phyloP scores from a whole-genome alignment of 164 flowering plant species.

The Taxillus chinensis region DNA sequence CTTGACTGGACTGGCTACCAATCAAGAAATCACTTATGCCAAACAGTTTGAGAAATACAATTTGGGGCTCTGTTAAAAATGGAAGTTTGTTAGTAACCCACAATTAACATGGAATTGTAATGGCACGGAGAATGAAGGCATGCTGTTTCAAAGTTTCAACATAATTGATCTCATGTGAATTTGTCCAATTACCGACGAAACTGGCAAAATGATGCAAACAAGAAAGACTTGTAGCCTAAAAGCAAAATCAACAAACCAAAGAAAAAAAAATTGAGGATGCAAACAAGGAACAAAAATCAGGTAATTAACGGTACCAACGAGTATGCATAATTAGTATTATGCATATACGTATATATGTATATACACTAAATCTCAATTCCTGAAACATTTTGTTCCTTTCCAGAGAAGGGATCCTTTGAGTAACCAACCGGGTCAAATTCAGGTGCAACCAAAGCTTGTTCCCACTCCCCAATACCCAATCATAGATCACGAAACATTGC shows the following conservation, averaged over 20 bases:
- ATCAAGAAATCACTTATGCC: background rate
- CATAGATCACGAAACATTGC: conserved; percentile 4
- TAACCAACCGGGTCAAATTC: background rate
- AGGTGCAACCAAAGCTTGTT: background rate
- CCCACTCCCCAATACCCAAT: too few species aligned
- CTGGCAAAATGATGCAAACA: too few species aligned
- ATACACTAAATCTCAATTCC: background rate
- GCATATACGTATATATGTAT: background rate
- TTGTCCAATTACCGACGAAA: too few species aligned
- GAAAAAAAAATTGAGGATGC: too few species aligned
- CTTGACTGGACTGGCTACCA: conserved; percentile 5
- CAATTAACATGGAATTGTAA: background rate
- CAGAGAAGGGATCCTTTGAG: conserved; percentile 1
- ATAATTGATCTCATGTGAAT: background rate
- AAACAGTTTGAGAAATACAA: background rate
- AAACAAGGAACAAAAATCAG: too few species aligned
- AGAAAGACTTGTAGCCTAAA: too few species aligned
- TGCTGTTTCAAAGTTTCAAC: background rate
- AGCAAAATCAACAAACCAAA: too few species aligned
- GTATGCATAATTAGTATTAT: background rate
- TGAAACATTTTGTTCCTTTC: background rate
- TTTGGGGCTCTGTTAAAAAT: background rate
- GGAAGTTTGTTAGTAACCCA: background rate
- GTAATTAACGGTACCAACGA: too few species aligned
- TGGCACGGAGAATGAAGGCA: background rate